Evolutionary conservation across 192 early-diverging fungal genomes (phyloP), one percentile per base, ranked within the genome.

Genomic region (Backusella morwellensis): DNA sequence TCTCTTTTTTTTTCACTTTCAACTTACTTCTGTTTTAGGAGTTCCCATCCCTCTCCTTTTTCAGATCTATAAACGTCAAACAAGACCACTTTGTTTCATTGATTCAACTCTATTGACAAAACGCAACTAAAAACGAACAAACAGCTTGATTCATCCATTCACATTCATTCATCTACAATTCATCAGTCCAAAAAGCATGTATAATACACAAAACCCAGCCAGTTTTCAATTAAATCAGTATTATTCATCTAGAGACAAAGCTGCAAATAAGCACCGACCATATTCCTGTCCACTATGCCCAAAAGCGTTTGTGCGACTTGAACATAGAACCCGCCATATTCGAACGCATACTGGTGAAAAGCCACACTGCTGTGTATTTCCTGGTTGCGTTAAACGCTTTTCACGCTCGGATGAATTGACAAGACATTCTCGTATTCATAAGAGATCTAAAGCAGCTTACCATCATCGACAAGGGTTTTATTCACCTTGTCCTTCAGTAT

Each of bases 301-400:
- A 42, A 88, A 88, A 29, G 75, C 86, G 47, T 96, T 96, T 81
- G 87, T 90, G 68, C 91, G 95, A 23, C 83, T 90, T 17, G 94
- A 96, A 81, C 94, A 96, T 76, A 87, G 94, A 56, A 90, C 88
- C 50, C 93, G 95, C 42, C 95, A 97, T 76, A 85, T 92, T 72
- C 90, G 94, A 66, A 93, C 93, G 9, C 96, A 97, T 79, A 95
- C 94, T 8, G 93, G 94, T 40, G 90, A 90, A 74, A 93, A 91
- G 68, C 96, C 96, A n/a, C 95, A 93, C 80, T 80, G 80, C n/a
- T 97, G 96, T 81, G 80, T 83, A 0, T 84, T 90, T 21, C 32
- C 52, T 7, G 81, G 83, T 17, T 97, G 95, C 75, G 87, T 85
- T 54, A 93, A 93, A 85, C 86, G 89, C 6, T 97, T 97, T 80